Base-by-base conservation (phyloP, 768 basidiomycete genomes). In the Mycena polygramma region DNA sequence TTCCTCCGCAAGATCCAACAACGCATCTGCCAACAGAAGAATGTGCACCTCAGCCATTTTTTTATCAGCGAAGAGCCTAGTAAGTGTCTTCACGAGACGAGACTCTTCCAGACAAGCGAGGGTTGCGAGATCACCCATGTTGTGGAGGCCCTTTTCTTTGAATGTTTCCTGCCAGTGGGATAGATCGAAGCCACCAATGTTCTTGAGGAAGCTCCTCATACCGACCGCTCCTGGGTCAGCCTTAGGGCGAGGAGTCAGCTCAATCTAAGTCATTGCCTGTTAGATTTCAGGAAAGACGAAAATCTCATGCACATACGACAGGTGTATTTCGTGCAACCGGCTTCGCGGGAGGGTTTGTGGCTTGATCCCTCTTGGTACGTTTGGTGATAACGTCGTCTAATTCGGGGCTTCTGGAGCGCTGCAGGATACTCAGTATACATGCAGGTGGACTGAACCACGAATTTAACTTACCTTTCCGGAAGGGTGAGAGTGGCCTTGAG, bases 151-250 rank as follows among this genome's bases (percentile, higher is more conserved):
- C 36, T 69, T 69, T n/a, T 49, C 54, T 26, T 51, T 63, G 46
- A 69, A 63, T 1, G 61, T 69, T 37, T 63, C 54, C 55, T 68
- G 67, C 67, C 67, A 68, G 2, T 57, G 45, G 8, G 68, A 69
- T 19, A 69, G 17, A 43, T 69, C 68, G 39, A 69, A 69, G 14
- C 68, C 68, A 24, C 68, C 68, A 20, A 69, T 37, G 36, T 69
- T 53, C 48, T 58, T 52, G 46, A 69, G 61, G 55, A 69, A 69
- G 55, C n/a, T 19, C 15, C 37, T 30, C 48, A 69, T 43, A 7
- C 7, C 37, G 37, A 15, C 68, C 22, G 59, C 53, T 14, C n/a
- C 61, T 14, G 54, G 19, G 22, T 49, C 53, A 22, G 13, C 39
- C 39, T 45, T 53, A n/a, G 43, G 7, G 37, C 46, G 54, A 1